Base-by-base conservation (phyloP, 1,284 basidiomycete genomes). In the Ustilago esculenta region DNA sequence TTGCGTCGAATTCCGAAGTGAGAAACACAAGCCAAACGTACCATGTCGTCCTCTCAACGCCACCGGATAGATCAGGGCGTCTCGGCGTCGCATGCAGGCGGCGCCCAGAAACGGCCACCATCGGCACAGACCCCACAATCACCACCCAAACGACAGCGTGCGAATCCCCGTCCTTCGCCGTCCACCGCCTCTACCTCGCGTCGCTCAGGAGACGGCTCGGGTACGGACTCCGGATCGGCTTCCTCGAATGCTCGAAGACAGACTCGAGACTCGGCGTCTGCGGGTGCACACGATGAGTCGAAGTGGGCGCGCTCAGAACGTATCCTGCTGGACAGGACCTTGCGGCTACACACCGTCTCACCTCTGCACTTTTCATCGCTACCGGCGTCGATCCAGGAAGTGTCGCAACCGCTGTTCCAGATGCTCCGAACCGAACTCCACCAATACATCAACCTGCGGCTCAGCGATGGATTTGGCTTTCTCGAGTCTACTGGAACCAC, bases 401-500 rank as follows among this genome's bases (percentile, higher is more conserved):
- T 71, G 5, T 57, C 61, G 5, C 53, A 45, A 2, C 54, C 54
- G 11, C 45, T 66, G 21, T 71, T 71, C 41, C 53, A 56, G 37
- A 52, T 66, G 43, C 58, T 71, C 11, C 42, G 45, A 12, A 45
- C 48, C 25, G 68, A 71, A 36, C 39, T 71, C 2, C 57, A 58
- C 1, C 53, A 55, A 21, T 71, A 71, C 18, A 60, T 71, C 47
- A 71, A 71, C 18, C 27, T 71, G 42, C 61, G 68, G n/a, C 54
- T 71, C 12, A 71, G 61, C 20, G 68, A 71, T 23, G 68, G 68
- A 1, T 57, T 66, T 29, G 68, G 63, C 0, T 71, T 71, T 29
- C 46, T 71, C 25, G 61, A 71, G 35, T 43, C 48, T 4, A 44
- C 29, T 5, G 54, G 52, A 11, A 39, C 54, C 6, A 52, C 48